A percentile compares a stretch with the other conserved stretches of the same genome.
phyloP scores from a whole-genome alignment of 805 yeast species.

The Tetrapisispora arboricola region DNA sequence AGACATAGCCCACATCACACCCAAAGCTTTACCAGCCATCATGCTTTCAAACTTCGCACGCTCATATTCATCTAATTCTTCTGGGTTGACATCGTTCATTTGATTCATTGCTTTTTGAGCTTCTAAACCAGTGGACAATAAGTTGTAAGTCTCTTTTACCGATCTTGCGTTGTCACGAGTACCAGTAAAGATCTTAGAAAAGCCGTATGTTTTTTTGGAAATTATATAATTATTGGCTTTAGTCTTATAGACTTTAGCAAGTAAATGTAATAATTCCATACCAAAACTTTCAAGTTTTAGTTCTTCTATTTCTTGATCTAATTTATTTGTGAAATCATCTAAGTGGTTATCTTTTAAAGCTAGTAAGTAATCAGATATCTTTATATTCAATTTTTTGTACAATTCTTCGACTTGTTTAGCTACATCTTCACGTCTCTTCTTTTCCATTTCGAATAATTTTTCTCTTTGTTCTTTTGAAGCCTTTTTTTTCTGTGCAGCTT shows the following conservation, averaged over 20 bases:
- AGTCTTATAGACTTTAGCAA: constrained; percentile 67
- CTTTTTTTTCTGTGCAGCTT: constrained; percentile 24
- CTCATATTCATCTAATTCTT: constrained; percentile 45
- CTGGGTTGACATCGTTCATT: constrained; percentile 58
- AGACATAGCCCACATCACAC: constrained; percentile 93
- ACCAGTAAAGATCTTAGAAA: constrained; percentile 71
- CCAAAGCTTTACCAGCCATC: constrained; percentile 79
- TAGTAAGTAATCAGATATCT: constrained; percentile 36
- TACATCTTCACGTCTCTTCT: constrained; percentile 43
- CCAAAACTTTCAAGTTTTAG: constrained; percentile 95
- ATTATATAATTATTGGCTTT: constrained; percentile 67
- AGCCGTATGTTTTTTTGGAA: constrained; percentile 75
- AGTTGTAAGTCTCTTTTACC: constrained; percentile 73
- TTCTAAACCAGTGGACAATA: constrained; percentile 76
- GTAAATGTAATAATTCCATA: constrained; percentile 68
- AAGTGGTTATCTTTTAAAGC: constrained; percentile 41
- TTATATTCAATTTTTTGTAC: constrained; percentile 36
- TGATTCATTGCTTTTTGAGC: constrained; percentile 74
- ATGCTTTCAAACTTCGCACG: constrained; percentile 71
- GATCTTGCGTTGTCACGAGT: constrained; percentile 77
- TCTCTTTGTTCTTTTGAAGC: constrained; percentile 37
- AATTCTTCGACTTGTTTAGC: constrained; percentile 42
- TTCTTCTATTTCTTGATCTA: constrained; percentile 58
- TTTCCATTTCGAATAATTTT: constrained; percentile 40
- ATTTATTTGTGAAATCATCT: constrained; percentile 39